Conservation (phyloP, 2,329 filamentous ascomycete genomes). For the Aureobasidium uvarum region DNA sequence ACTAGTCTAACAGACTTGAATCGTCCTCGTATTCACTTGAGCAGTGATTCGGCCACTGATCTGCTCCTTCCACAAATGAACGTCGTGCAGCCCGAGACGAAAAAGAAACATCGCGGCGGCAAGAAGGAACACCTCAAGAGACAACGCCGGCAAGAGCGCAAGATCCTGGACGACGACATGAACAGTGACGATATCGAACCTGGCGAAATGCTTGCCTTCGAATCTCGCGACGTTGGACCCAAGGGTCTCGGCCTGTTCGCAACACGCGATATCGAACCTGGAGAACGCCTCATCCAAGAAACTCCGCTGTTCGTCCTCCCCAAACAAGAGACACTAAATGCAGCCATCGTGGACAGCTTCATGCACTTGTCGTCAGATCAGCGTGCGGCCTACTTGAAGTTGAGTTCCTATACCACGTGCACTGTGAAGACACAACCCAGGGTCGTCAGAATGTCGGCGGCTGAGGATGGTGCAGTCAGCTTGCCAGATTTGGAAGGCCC, state of each 20-base stretch:
- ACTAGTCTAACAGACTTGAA: background rate
- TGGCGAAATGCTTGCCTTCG: background rate
- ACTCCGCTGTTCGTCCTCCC: slow-evolving; percentile 28
- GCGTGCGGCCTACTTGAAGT: background rate
- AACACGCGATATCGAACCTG: slow-evolving; percentile 29
- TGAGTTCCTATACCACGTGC: slow-evolving; percentile 9
- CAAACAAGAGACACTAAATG: background rate
- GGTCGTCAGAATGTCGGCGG: background rate
- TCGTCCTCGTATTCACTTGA: background rate
- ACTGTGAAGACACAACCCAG: background rate
- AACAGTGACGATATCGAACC: background rate
- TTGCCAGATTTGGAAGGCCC: background rate
- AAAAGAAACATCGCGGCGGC: slow-evolving; percentile 17
- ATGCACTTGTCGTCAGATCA: slow-evolving; percentile 1
- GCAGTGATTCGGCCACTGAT: background rate
- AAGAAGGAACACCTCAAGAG: slow-evolving; percentile 19
- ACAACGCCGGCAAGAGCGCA: background rate
- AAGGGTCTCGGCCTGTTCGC: slow-evolving; percentile 35
- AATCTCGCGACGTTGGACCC: slow-evolving; percentile 2
- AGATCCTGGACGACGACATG: background rate
- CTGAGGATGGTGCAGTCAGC: background rate
- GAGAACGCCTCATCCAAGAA: slow-evolving; percentile 35
- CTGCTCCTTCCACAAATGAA: background rate
- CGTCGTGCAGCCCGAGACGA: background rate
- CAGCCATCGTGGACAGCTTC: slow-evolving; percentile 6